A percentile compares a stretch with the other conserved stretches of the same genome.
Evolutionary conservation across 441 rosid genomes (phyloP).

Genomic region (Isatis lusitanica): DNA sequence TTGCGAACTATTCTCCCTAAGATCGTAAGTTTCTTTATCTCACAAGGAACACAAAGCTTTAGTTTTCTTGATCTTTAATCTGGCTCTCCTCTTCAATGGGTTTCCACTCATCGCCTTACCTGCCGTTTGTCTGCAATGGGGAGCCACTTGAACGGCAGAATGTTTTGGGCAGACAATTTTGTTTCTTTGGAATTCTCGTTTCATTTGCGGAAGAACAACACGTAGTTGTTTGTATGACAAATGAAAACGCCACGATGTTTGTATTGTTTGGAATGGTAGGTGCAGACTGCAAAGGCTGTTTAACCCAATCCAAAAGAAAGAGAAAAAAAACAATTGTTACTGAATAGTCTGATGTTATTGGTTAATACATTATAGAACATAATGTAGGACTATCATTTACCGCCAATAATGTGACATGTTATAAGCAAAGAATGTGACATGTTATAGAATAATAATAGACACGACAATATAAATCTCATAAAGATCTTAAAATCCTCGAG

Average conservation of each 20-base stretch:
- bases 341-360: background rate
- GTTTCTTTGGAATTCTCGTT: background rate
- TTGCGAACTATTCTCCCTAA: conserved; percentile 62
- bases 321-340: background rate
- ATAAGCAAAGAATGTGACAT: too few relatives aligned
- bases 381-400: background rate
- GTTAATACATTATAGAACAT: background rate
- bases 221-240: conserved; percentile 33
- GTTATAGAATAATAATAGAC: too few relatives aligned
- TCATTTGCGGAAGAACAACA: conserved; percentile 25
- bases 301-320: background rate
- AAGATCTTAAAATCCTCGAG: background rate
- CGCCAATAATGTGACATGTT: background rate
- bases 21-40: conserved; percentile 38
- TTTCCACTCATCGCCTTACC: background rate
- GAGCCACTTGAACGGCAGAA: conserved; percentile 22
- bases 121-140: conserved; percentile 15
- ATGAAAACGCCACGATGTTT: conserved; percentile 11
- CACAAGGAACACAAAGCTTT: conserved; percentile 7
- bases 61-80: background rate
- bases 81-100: background rate
- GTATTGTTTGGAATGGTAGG: background rate
- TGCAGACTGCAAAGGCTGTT: background rate
- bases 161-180: conserved; percentile 10
- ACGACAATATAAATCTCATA: background rate